phyloP scores from a whole-genome alignment of 495 filamentous ascomycete genomes.

The Hypoxylon lienhwacheense region DNA sequence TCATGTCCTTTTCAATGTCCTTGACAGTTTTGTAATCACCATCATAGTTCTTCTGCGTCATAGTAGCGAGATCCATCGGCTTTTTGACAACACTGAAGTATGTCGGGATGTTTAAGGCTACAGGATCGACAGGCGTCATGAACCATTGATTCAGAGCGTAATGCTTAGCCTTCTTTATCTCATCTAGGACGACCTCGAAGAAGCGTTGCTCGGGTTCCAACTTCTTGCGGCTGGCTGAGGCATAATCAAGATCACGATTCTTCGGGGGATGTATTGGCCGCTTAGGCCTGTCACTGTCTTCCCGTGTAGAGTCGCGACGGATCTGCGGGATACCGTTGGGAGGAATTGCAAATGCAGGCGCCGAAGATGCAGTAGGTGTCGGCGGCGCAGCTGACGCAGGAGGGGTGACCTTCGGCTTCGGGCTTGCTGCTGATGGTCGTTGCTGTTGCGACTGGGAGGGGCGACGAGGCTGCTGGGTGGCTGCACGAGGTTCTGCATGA shows the following conservation, averaged over 20 bases:
- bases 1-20: conserved; percentile 83
- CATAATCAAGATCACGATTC: conserved; percentile 80
- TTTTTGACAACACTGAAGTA: conserved; percentile 94
- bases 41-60: conserved; percentile 69
- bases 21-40: conserved; percentile 82
- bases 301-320: conserved; percentile 79
- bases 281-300: conserved; percentile 78
- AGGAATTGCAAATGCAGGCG: conserved; percentile 75
- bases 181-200: conserved; percentile 77
- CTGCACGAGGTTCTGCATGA: conserved; percentile 46
- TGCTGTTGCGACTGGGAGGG: conserved; percentile 37
- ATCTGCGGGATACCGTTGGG: conserved; percentile 88
- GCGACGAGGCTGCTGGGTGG: conserved; percentile 53
- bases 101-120: conserved; percentile 88
- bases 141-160: conserved; percentile 67
- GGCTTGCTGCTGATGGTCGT: conserved; percentile 43
- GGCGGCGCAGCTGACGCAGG: conserved; percentile 33
- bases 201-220: conserved; percentile 84
- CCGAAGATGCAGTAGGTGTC: conserved; percentile 40
- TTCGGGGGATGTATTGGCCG: conserved; percentile 92
- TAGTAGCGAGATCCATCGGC: conserved; percentile 89
- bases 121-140: conserved; percentile 82
- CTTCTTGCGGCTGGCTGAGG: conserved; percentile 86
- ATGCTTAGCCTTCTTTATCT: conserved; percentile 76
- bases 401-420: conserved; percentile 39